phyloP scores from a whole-genome alignment of 176 grass and related monocot species.

The Ensete ventricosum region DNA sequence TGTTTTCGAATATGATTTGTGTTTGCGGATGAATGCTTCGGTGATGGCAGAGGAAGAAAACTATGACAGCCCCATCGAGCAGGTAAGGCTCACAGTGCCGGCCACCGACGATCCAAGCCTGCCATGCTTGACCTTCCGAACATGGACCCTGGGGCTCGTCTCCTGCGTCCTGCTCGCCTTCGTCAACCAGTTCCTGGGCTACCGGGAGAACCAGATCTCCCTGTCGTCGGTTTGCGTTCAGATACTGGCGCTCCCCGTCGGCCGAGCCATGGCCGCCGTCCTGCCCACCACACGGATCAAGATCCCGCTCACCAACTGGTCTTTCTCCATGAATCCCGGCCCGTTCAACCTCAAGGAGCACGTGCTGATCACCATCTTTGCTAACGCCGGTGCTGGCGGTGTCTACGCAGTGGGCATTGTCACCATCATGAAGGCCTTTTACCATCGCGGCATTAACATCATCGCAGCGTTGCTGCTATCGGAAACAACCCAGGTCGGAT shows the following conservation, averaged over 20 bases:
- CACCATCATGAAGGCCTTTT: conserved; percentile 72
- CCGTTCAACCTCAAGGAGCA: conserved; percentile 91
- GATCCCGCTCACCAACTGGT: conserved; percentile 26
- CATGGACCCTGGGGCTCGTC: conserved; percentile 54
- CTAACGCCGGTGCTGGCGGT: neutral
- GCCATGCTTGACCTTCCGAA: conserved; percentile 60
- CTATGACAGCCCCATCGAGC: conserved; percentile 65
- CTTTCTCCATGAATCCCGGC: conserved; percentile 67
- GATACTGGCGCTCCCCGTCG: conserved; percentile 58
- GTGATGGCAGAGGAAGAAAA: conserved; percentile 33
- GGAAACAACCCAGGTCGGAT: conserved; percentile 58
- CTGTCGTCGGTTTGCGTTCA: conserved; percentile 56
- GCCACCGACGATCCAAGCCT: conserved; percentile 55
- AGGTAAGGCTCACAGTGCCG: conserved; percentile 23
- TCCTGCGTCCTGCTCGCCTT: conserved; percentile 54
- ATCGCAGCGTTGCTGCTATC: conserved; percentile 55
- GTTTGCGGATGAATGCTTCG: too few species aligned
- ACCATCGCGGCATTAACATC: conserved; percentile 43
- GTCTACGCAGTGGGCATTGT: conserved; percentile 66
- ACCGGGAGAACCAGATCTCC: conserved; percentile 52
- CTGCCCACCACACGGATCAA: conserved; percentile 32
- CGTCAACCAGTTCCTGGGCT: conserved; percentile 84
- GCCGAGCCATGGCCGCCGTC: conserved; percentile 51
- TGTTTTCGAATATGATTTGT: too few species aligned
- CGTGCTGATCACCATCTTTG: conserved; percentile 42